These are phyloP conservation scores for Thermochaetoides dissita DNA, from an alignment of 2,329 filamentous ascomycete species.

Conservation along the genomic window DNA sequence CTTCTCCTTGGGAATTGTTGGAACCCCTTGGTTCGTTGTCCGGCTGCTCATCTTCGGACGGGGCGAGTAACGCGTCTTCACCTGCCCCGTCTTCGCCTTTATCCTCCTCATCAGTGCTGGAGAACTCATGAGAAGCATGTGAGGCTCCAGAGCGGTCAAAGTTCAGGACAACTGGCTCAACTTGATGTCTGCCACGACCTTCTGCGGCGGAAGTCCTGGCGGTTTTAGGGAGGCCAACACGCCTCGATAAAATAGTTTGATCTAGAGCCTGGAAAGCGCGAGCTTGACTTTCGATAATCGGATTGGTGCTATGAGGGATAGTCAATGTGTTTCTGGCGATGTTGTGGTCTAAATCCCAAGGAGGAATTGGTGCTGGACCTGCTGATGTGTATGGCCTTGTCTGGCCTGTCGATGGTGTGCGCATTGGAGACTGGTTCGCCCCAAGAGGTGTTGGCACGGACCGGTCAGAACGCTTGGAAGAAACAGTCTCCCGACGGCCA, in stretches of 20 bases:
- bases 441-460: too few relatives aligned
- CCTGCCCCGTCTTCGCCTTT: slow-evolving; percentile 13
- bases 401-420: too few relatives aligned
- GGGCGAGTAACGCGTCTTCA: slow-evolving; percentile 12
- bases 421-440: too few relatives aligned
- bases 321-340: too few relatives aligned
- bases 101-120: slow-evolving; percentile 4
- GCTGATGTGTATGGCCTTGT: too few relatives aligned
- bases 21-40: neutral
- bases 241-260: slow-evolving; percentile 44
- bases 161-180: slow-evolving; percentile 34
- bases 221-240: slow-evolving; percentile 33
- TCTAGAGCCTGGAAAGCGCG: slow-evolving; percentile 51
- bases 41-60: slow-evolving; percentile 12
- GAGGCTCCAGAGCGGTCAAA: slow-evolving; percentile 23
- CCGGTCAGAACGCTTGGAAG: too few relatives aligned
- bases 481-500: slow-evolving; percentile 29
- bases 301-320: slow-evolving; percentile 10
- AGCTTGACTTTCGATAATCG: slow-evolving; percentile 34
- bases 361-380: too few relatives aligned
- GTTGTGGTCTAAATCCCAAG: too few relatives aligned
- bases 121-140: neutral
- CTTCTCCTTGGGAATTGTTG: too few relatives aligned
- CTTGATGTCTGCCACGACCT: neutral
- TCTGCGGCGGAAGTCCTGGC: slow-evolving; percentile 2